Evolutionary conservation across 2,329 filamentous ascomycete species (phyloP).

Genomic region (Colletotrichum tropicicola): DNA sequence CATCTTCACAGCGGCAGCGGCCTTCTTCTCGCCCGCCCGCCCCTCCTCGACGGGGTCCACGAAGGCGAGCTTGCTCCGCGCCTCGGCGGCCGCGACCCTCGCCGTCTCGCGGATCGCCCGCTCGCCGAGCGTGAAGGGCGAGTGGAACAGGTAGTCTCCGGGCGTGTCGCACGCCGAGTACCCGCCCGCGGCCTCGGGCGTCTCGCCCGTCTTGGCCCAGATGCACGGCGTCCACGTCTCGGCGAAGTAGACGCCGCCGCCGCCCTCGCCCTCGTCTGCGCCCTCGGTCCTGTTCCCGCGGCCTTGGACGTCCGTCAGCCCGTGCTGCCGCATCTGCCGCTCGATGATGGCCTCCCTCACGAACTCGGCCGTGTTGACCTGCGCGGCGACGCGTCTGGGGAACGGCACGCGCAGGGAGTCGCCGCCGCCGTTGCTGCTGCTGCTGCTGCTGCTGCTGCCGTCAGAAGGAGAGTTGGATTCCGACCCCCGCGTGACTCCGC

Average conservation of each 20-base stretch:
- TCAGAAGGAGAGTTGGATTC: too few relatives aligned
- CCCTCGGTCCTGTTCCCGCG: conserved; percentile 45
- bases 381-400: conserved; percentile 51
- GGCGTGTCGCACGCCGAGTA: conserved; percentile 48
- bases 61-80: conserved; percentile 4
- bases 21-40: background rate
- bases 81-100: background rate
- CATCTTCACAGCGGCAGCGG: too few relatives aligned
- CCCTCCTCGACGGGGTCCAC: background rate
- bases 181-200: conserved; percentile 1
- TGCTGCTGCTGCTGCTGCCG: too few relatives aligned
- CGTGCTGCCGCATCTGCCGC: conserved; percentile 52
- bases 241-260: conserved; percentile 45
- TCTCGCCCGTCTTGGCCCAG: conserved; percentile 32
- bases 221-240: conserved; percentile 55
- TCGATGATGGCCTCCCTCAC: conserved; percentile 57
- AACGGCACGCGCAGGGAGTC: conserved; percentile 42
- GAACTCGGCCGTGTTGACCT: conserved; percentile 49
- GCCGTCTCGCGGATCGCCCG: conserved; percentile 36
- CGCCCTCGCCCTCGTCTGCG: too few relatives aligned
- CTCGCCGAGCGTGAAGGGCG: conserved; percentile 54
- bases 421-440: conserved; percentile 20
- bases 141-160: conserved; percentile 61
- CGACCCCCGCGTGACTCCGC: background rate
- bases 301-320: conserved; percentile 52